These are phyloP conservation scores for Auricularia heimuer DNA, from an alignment of 768 basidiomycete species.

Conservation along the genomic window DNA sequence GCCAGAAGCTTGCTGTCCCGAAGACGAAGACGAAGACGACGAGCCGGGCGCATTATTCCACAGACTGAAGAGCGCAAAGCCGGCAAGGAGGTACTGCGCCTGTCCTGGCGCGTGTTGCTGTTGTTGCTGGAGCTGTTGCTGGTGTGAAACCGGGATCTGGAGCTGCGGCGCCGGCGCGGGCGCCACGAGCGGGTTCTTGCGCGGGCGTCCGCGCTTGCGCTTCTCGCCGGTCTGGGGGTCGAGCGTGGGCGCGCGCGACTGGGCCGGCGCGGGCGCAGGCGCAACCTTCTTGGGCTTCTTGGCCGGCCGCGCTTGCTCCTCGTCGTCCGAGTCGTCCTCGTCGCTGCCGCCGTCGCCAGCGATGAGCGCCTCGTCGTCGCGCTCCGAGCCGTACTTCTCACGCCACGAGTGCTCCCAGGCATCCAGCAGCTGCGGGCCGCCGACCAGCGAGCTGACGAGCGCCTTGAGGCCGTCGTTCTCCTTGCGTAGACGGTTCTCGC, in stretches of 20 bases:
- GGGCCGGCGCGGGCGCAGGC: conserved; percentile 15
- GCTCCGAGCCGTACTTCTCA: conserved; percentile 64
- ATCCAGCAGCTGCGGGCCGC: conserved; percentile 56
- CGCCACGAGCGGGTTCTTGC: conserved; percentile 46
- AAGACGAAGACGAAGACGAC: conserved; percentile 21
- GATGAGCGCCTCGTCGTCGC: conserved; percentile 46
- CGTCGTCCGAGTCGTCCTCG: conserved; percentile 28
- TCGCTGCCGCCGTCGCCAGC: conserved; percentile 10
- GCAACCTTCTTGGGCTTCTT: conserved; percentile 34
- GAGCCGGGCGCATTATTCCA: conserved; percentile 62
- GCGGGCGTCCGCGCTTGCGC: conserved; percentile 74
- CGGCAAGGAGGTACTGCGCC: conserved; percentile 65
- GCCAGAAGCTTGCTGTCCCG: not conserved
- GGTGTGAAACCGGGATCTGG: not conserved
- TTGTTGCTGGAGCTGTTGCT: conserved; percentile 11
- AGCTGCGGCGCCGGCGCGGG: conserved; percentile 11
- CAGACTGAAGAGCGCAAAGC: conserved; percentile 78
- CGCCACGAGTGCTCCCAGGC: conserved; percentile 75
- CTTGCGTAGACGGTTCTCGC: conserved; percentile 58
- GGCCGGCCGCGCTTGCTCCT: conserved; percentile 26
- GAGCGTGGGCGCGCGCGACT: conserved; percentile 21
- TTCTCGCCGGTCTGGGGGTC: conserved; percentile 47
- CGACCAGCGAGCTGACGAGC: conserved; percentile 60
- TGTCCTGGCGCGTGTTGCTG: conserved; percentile 9
- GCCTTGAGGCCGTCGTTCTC: conserved; percentile 69